phyloP scores from a whole-genome alignment of 257 asterid genomes.

The Anisodus acutangulus region DNA sequence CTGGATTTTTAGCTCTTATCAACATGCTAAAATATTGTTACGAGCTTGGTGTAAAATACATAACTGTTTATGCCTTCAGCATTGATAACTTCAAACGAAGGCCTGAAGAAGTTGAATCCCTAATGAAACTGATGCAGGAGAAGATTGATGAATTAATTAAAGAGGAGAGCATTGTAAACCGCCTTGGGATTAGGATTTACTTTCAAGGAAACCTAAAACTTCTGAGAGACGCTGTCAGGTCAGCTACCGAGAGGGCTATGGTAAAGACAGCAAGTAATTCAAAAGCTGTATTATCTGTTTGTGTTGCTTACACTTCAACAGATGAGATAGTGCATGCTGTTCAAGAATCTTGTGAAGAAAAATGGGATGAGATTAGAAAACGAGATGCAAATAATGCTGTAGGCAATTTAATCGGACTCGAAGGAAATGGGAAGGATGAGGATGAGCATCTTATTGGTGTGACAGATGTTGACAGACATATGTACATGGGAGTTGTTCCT shows the following conservation, averaged over 20 bases:
- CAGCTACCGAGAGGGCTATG: constrained; percentile 72
- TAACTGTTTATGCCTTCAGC: constrained; percentile 78
- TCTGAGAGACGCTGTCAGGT: constrained; percentile 55
- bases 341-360: constrained; percentile 54
- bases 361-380: constrained; percentile 38
- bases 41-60: constrained; percentile 57
- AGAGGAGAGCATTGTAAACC: constrained; percentile 59
- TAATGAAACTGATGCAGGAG: constrained; percentile 69
- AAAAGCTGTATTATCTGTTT: constrained; percentile 57
- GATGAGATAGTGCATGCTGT: constrained; percentile 69
- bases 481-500: too few species aligned
- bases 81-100: constrained; percentile 73
- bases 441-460: constrained; percentile 36
- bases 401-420: neutral
- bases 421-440: constrained; percentile 29
- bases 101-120: constrained; percentile 81
- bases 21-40: constrained; percentile 65
- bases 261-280: constrained; percentile 57
- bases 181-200: constrained; percentile 64
- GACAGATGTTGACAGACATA: constrained; percentile 42
- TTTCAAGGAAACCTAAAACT: constrained; percentile 66
- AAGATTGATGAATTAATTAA: constrained; percentile 63
- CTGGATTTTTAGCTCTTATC: constrained; percentile 62
- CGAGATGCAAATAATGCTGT: constrained; percentile 30
- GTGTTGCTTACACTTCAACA: constrained; percentile 77